Conservation (phyloP, 2,329 filamentous ascomycete species). For the Claviceps humidiphila region DNA sequence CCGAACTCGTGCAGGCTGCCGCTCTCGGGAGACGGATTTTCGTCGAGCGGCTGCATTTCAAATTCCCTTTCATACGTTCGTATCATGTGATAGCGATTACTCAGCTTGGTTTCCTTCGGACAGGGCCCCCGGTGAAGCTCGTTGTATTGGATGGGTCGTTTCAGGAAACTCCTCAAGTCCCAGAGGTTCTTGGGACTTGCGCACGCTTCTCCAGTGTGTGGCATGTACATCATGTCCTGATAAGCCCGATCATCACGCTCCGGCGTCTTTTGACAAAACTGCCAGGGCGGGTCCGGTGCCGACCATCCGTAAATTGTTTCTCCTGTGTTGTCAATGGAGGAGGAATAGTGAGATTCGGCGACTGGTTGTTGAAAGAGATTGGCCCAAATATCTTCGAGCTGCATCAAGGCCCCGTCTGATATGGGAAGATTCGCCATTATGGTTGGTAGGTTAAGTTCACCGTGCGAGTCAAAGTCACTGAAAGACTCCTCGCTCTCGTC, state of each 20-base stretch:
- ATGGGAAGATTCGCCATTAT: too few relatives aligned
- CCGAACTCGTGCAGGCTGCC: slow-evolving; percentile 14
- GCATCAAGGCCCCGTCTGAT: too few relatives aligned
- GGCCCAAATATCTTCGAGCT: too few relatives aligned
- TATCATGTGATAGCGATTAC: slow-evolving; percentile 23
- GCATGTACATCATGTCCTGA: slow-evolving; percentile 23
- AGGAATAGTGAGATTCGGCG: too few relatives aligned
- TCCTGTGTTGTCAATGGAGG: too few relatives aligned
- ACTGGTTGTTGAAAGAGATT: too few relatives aligned
- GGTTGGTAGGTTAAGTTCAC: too few relatives aligned
- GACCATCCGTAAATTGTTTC: too few relatives aligned
- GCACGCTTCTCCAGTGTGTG: slow-evolving; percentile 16
- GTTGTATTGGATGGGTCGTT: slow-evolving; percentile 9
- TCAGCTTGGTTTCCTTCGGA: not conserved
- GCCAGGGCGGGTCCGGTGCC: too few relatives aligned
- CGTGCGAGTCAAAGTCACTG: too few relatives aligned
- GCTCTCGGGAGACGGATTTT: slow-evolving; percentile 6
- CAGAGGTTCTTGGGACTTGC: slow-evolving; percentile 8
- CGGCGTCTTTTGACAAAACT: not conserved
- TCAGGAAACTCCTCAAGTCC: slow-evolving; percentile 12
- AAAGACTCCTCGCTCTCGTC: too few relatives aligned
- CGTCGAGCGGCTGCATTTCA: slow-evolving; percentile 28
- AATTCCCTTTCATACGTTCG: slow-evolving; percentile 35
- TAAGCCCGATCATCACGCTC: not conserved
- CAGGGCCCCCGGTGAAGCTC: not conserved